Evolutionary conservation across 164 flowering plant genomes (phyloP).

Genomic region (Saururus chinensis): DNA sequence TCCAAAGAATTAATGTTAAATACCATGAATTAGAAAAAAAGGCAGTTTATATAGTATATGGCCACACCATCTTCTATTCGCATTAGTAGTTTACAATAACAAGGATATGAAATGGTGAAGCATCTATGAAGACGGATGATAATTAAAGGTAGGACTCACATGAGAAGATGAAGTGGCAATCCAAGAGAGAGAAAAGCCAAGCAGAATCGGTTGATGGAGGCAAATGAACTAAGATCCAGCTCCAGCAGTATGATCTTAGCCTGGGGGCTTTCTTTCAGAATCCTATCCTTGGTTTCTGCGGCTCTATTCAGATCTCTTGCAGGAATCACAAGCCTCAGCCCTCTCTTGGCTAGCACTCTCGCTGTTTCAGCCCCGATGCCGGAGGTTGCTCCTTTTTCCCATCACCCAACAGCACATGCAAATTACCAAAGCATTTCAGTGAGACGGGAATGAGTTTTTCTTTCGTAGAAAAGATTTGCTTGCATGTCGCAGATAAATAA

Average conservation of each 20-base stretch:
- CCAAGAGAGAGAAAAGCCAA: conserved; percentile 55
- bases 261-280: conserved; percentile 48
- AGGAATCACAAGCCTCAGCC: conserved; percentile 69
- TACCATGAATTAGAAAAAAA: no score
- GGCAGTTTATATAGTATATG: no score
- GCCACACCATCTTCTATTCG: not conserved
- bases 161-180: conserved; percentile 84
- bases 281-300: conserved; percentile 40
- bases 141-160: conserved; percentile 30
- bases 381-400: conserved; percentile 65
- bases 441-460: no score
- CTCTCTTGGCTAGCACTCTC: conserved; percentile 82
- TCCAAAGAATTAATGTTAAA: no score
- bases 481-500: no score
- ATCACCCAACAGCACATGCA: not conserved
- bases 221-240: conserved; percentile 77
- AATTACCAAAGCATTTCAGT: conserved; percentile 1
- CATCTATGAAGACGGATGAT: not conserved
- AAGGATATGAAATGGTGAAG: not conserved
- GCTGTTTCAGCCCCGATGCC: conserved; percentile 96
- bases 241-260: conserved; percentile 65
- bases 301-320: conserved; percentile 77
- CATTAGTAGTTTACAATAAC: not conserved
- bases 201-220: conserved; percentile 69
- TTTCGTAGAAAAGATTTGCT: no score